A percentile compares a stretch with the other conserved stretches of the same genome.
Evolutionary conservation across 305 asterid species (phyloP).

Genomic region (Fraxinus platypoda): DNA sequence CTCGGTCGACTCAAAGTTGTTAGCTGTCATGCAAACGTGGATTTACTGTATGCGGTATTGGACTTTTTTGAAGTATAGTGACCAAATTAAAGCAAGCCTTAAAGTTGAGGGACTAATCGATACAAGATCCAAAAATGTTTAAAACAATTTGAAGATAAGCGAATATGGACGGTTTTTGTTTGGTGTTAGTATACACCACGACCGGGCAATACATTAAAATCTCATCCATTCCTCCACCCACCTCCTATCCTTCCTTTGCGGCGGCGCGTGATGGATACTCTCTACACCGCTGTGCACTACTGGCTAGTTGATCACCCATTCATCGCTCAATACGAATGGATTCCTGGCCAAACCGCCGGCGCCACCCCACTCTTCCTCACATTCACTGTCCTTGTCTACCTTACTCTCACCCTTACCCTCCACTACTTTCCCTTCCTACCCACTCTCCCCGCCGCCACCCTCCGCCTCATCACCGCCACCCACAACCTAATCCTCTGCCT

Average conservation of each 20-base stretch:
- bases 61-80: not conserved
- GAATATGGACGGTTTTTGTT: not conserved
- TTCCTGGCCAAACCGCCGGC: constrained; percentile 47
- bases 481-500: constrained; percentile 73
- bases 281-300: constrained; percentile 38
- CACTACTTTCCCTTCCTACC: constrained; percentile 35
- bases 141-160: not conserved
- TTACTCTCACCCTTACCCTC: constrained; percentile 57
- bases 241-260: not conserved
- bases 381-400: constrained; percentile 58
- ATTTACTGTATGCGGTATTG: not conserved
- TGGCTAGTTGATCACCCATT: constrained; percentile 68
- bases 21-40: too few relatives aligned
- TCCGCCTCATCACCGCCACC: constrained; percentile 66
- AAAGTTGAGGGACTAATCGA: not conserved
- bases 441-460: constrained; percentile 40
- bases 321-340: constrained; percentile 67
- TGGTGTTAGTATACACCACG: not conserved
- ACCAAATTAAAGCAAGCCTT: not conserved
- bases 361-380: constrained; percentile 53
- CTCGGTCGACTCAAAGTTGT: not conserved
- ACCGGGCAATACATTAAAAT: not conserved
- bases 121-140: too few relatives aligned
- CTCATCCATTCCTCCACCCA: not conserved
- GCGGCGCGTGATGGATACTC: constrained; percentile 24